Base-by-base conservation (phyloP, 805 yeast species). In the Candida insectorum region DNA sequence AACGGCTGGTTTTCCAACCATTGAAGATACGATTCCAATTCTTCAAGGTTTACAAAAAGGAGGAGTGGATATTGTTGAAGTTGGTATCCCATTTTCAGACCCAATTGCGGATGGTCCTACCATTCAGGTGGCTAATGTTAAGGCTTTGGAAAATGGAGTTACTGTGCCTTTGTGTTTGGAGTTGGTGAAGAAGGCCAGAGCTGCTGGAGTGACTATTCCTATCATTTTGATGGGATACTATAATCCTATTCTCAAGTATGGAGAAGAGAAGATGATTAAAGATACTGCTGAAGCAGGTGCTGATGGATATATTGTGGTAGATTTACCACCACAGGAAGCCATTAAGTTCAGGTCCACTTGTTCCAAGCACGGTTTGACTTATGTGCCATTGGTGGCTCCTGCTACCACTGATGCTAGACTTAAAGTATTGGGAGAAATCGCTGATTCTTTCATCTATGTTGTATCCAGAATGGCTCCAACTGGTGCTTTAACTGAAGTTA, bases 81-180 rank as follows among this genome's bases (percentile, higher is more conserved):
- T 93, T 29, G 98, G 99, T 42, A 65, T 93, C 56, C 99, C 99
- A 30, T 93, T 93, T 59, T 82, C 96, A 15, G 99, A 93, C 58
- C 98, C 99, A 24, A 88, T 93, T 57, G 99, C 97, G 21, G 99
- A 93, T 60, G 99, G 99, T 30, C 95, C 97, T 24, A 86, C 95
- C 12, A 93, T 93, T 51, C 98, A 93, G 65, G 79, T 69, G 21
- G 87, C 97, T 24, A 89, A 89, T 64, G 76, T 75, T 14, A 68
- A 65, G n/a, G 93, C 98, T 13, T 71, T 93, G 43, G 71, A 75
- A 16, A 91, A 93, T 50, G 95, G 95, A 10, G 76, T 88, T 39
- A 81, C 87, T 19, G 79, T 87, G 43, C 56, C 65, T 6, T 69
- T 71, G 51, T 79, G 87, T 44, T 63, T 93, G 40, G 88, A 84